Base-by-base conservation (phyloP, 2,329 filamentous ascomycete genomes). In the Madurella fahalii region DNA sequence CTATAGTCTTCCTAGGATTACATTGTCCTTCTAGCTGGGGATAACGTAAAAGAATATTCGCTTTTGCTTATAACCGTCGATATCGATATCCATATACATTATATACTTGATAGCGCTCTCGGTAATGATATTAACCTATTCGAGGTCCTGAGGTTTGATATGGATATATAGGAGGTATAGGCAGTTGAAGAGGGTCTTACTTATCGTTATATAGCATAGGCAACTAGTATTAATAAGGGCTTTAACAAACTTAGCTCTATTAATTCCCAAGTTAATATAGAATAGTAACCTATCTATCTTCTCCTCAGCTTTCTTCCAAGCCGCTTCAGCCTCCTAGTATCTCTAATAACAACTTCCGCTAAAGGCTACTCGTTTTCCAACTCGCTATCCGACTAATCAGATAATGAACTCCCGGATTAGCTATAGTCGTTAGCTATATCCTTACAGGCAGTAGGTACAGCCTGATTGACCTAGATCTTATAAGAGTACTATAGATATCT, bases 251-350 rank as follows among this genome's bases (percentile, higher is more conserved):
- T 18, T 16, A 16, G 15, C 34, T 43, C 47, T 16, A 43, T 50
- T 50, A 11, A 50, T 50, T 3, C 40, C 25, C 15, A 50, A 20
- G 20, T 50, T 50, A 20, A 50, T 16, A n/a, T 50, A 42, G 11
- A 50, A 15, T 11, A 39, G 39, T 9, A 17, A 2, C 4, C 40
- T 15, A 20, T 50, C 47, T 17, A 47, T 47, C 45, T 47, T 1
- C 16, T 20, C 20, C 45, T 47, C 32, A 11, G 25, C 32, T 12
- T 25, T 13, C 45, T 47, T 47, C 45, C 11, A 50, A 17, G 15
- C 39, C 18, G 2, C 11, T 16, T 32, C 13, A 2, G 40, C 40
- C 47, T 50, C 47, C 15, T 11, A 42, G 16, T 50, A 15, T 32
- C 25, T 34, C 45, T 47, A 15, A 9, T 9, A 0, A 40, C 17